Conservation (phyloP, 2,329 filamentous ascomycete genomes). For the Penicillium sp. region DNA sequence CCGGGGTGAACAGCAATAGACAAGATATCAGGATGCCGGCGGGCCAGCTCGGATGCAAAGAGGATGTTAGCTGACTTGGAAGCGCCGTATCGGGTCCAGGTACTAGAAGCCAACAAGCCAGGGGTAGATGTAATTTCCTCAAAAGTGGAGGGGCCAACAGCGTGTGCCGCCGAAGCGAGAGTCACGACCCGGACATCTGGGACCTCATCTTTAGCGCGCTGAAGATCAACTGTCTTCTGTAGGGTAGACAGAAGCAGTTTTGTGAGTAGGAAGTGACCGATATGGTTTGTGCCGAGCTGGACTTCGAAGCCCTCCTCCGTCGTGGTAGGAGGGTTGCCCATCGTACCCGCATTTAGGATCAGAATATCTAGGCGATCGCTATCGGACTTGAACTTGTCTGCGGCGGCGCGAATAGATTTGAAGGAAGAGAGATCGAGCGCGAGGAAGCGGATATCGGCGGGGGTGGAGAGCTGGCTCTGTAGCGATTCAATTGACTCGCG, state of each 20-base stretch:
- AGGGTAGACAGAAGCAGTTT: constrained; percentile 45
- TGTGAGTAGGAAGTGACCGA: constrained; percentile 47
- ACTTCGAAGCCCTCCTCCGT: constrained; percentile 45
- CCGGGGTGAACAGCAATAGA: constrained; percentile 53
- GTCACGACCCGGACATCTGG: constrained; percentile 34
- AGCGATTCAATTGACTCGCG: constrained; percentile 46
- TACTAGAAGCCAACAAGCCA: constrained; percentile 33
- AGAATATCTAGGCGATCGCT: constrained; percentile 46
- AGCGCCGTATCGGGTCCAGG: constrained; percentile 50
- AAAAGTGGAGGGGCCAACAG: constrained; percentile 32
- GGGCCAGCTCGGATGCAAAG: constrained; percentile 47
- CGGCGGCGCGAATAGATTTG: constrained; percentile 47
- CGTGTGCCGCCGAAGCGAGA: constrained; percentile 37
- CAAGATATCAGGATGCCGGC: constrained; percentile 43
- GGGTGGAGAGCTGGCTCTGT: constrained; percentile 30
- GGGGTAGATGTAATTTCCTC: constrained; percentile 39
- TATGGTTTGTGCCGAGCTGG: constrained; percentile 48
- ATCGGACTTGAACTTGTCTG: constrained; percentile 39
- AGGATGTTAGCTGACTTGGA: constrained; percentile 53
- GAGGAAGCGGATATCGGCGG: constrained; percentile 45
- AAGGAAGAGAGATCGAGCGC: constrained; percentile 53
- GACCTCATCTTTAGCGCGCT: constrained; percentile 30
- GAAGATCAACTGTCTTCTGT: constrained; percentile 31
- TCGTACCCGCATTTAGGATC: constrained; percentile 49
- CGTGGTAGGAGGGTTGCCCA: constrained; percentile 39